Evolutionary conservation across 2,329 filamentous ascomycete species (phyloP).

Genomic region (Ilyonectria mors-panacis): DNA sequence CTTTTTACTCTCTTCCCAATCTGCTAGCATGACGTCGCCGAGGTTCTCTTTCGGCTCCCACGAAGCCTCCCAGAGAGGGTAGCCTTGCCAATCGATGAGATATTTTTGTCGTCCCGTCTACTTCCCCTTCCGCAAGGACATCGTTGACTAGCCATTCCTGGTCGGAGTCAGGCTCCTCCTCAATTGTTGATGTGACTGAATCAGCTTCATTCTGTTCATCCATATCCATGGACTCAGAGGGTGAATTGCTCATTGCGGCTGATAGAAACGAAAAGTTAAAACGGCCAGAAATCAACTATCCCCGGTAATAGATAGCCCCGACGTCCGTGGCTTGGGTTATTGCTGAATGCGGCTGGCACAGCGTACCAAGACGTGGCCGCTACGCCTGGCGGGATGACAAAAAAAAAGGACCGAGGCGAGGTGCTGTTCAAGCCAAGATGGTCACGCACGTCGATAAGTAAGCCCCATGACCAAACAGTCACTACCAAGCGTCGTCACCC

Average conservation of each 20-base stretch:
- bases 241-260: conserved; percentile 1
- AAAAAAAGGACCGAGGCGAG: background rate
- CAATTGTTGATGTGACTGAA: conserved; percentile 53
- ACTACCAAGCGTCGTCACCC: background rate
- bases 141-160: conserved; percentile 66
- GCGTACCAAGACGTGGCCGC: background rate
- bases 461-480: conserved; percentile 1
- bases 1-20: conserved; percentile 62
- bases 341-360: background rate
- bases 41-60: conserved; percentile 68
- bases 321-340: background rate
- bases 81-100: conserved; percentile 57
- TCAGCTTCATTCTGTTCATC: conserved; percentile 45
- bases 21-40: conserved; percentile 53
- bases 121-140: conserved; percentile 63
- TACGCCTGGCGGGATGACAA: background rate
- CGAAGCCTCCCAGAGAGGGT: conserved; percentile 52
- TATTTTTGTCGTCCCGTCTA: conserved; percentile 48
- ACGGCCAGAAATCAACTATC: background rate
- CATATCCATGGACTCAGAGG: conserved; percentile 5
- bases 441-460: background rate
- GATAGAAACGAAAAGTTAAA: background rate
- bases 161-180: conserved; percentile 53
- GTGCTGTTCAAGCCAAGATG: background rate
- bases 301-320: background rate